Evolutionary conservation across 1,139 yeast species (phyloP).

Genomic region (Debaryomyces coudertii): DNA sequence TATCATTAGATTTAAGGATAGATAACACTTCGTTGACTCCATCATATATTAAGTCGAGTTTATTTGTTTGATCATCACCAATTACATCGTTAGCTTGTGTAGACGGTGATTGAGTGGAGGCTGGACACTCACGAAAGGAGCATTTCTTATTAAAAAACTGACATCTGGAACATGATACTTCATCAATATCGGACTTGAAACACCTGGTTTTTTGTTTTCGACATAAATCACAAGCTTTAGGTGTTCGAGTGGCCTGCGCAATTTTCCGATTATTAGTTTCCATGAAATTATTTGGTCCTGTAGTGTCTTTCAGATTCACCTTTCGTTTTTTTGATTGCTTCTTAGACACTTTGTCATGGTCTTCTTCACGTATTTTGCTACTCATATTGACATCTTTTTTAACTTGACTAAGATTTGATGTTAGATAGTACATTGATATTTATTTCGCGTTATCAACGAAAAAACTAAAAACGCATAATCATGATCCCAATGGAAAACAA

Average conservation of each 20-base stretch:
- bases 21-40: conserved; percentile 38
- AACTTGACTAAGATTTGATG: neutral
- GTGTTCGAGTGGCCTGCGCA: conserved; percentile 39
- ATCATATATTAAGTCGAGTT: conserved; percentile 32
- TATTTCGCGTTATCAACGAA: conserved; percentile 2
- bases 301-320: neutral
- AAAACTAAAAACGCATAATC: neutral
- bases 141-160: conserved; percentile 52
- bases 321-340: neutral
- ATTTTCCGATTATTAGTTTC: conserved; percentile 7
- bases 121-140: conserved; percentile 45
- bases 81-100: neutral
- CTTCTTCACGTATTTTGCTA: neutral
- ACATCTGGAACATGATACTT: conserved; percentile 59
- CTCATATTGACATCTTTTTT: neutral
- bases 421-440: neutral
- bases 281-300: too few species aligned
- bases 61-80: conserved; percentile 14
- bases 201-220: conserved; percentile 67
- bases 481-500: neutral
- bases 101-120: conserved; percentile 13
- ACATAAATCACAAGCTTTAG: conserved; percentile 62
- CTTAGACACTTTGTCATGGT: neutral
- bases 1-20: conserved; percentile 21
- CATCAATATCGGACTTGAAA: conserved; percentile 48